Percentiles rank a stretch among this genome's conserved stretches.
phyloP scores from a whole-genome alignment of 176 grass and related monocot genomes.

The Hyparrhenia diplandra region DNA sequence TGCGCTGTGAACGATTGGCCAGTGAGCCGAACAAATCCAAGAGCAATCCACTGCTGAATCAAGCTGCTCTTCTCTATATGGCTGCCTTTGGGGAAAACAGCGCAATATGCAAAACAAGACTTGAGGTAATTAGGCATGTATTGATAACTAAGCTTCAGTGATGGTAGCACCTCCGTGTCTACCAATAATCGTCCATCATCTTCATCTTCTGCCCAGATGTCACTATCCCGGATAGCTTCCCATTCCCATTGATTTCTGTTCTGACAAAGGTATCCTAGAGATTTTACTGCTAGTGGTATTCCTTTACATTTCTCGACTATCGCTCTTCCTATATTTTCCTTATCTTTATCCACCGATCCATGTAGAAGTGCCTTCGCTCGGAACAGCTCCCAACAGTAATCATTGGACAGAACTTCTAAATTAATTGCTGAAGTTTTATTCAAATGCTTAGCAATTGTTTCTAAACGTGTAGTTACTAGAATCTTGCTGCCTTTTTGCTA shows the following conservation, averaged over 20 bases:
- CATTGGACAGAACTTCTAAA: background rate
- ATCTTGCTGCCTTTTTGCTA: background rate
- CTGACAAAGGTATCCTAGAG: background rate
- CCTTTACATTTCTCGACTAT: background rate
- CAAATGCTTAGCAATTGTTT: background rate
- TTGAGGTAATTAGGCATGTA: background rate
- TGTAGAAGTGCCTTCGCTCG: background rate
- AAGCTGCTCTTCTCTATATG: background rate
- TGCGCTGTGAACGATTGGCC: background rate
- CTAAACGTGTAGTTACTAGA: background rate
- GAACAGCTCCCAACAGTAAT: background rate
- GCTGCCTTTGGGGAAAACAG: background rate
- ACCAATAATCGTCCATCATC: background rate
- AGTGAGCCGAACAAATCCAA: background rate
- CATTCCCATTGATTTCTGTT: background rate
- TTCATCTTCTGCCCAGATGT: background rate
- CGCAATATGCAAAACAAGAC: background rate
- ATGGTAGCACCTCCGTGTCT: background rate
- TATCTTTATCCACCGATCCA: background rate
- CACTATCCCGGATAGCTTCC: background rate
- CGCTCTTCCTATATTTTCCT: background rate
- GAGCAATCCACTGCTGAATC: constrained; percentile 3
- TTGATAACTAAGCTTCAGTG: background rate
- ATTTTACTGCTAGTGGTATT: background rate
- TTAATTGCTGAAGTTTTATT: background rate